Base-by-base conservation (phyloP, 2,329 filamentous ascomycete genomes). In the Calonectria hawksworthii region DNA sequence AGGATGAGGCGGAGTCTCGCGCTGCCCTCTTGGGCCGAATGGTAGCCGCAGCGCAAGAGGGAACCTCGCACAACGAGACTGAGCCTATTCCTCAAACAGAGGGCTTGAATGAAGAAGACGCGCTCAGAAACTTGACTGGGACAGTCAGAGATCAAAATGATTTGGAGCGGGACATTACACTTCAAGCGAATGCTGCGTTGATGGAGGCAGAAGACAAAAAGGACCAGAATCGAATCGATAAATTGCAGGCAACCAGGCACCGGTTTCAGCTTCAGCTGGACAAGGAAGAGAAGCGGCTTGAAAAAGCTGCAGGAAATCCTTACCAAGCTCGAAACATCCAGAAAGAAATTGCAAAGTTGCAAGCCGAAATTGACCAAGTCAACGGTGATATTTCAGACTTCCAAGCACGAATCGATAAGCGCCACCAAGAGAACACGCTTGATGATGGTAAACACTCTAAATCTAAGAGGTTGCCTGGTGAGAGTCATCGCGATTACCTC, bases 131-230 rank as follows among this genome's bases (percentile, higher is more conserved):
- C 54, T 86, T 96, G 51, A 92, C 93, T 6, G 90, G 92, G 67
- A 90, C 93, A 73, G 92, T 97, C 28, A 92, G 95, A 72, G 93
- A 98, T 80, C 96, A 99, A 84, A 93, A 96, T 86, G 96, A 98
- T 74, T 87, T 99, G 26, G 96, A 98, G 84, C 91, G 95, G 75
- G 96, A 98, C 81, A 98, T 99, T 76, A 91, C 91, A 1, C 83
- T 89, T 21, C 90, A 93, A 78, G 92, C 92, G 5, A 92, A 90
- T 70, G 86, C 89, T 23, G 90, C 89, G 0, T 83, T 93, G 70
- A 90, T 90, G 56, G 91, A 93, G 70, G 89, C 89, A 51, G 92
- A 94, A 75, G 91, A 93, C 78, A 90, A 91, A 80, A 89, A 89
- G 76, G 92, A 94, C 70, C 87, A 90, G 78, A 92, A 90, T 71